Evolutionary conservation across 331 rosid genomes (phyloP), one percentile per base, ranked within the genome.

Genomic region (Quercus lobata): DNA sequence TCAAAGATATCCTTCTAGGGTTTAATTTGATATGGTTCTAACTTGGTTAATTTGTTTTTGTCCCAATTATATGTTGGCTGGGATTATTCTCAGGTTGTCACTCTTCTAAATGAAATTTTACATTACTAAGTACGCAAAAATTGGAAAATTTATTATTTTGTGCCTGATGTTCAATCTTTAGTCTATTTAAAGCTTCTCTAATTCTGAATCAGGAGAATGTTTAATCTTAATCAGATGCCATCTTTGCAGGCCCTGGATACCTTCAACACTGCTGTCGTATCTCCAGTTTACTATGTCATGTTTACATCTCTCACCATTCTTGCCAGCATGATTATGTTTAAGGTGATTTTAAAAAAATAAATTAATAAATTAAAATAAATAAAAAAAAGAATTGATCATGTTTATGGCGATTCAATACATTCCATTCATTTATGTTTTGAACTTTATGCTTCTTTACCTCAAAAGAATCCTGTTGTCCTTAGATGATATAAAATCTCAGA

Each of bases 241-340:
- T 82, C 61, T 57, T 69, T 90, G 81, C 85, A 93, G 99, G 98
- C 97, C 32, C 54, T 95, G 86, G 98, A 95, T 81, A 86, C 89
- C 57, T 93, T 86, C 69, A 93, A 91, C 87, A 89, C 99, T 18
- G 94, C 93, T 41, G 98, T 95, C 2, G 72, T 95, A 65, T 90
- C 99, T 37, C 99, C 99, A 7, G 98, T 93, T 52, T 92, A 95
- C 94, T 95, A 90, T 32, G 98, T 95, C 53, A 87, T 88, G 94
- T 95, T 95, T 54, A 93, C 99, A 57, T 41, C 91, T 41, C 83
- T 93, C 61, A 95, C 99, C 75, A 93, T 95, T 78, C 49, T 95
- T 1, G 99, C 99, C 78, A 95, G 99, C 58, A 72, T 87, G 80
- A 95, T 95, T 85, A 91, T 92, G 94, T 94, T 89, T 79, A 94